Conservation (phyloP, 768 basidiomycete genomes). For the Hygrocybe coccinea region DNA sequence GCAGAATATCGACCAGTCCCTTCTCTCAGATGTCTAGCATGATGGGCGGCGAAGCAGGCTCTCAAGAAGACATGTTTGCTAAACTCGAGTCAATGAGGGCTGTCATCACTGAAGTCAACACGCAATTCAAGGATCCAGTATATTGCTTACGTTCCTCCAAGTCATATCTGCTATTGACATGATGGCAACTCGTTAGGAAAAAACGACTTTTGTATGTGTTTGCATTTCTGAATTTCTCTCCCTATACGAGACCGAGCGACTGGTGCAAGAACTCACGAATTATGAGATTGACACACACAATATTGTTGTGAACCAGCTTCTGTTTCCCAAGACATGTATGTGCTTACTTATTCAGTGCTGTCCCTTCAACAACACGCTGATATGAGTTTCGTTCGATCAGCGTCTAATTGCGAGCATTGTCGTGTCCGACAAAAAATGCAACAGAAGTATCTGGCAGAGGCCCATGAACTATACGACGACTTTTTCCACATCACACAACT, state of each 20-base stretch:
- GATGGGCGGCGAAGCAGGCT: conserved; percentile 88
- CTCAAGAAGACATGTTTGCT: conserved; percentile 98
- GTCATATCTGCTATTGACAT: not conserved
- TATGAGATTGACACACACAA: conserved; percentile 98
- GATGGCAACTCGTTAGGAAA: conserved; percentile 60
- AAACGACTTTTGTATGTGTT: conserved; percentile 97
- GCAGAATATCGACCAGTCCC: not conserved
- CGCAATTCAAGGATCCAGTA: conserved; percentile 98
- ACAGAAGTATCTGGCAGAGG: conserved; percentile 94
- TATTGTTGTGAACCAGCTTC: conserved; percentile 95
- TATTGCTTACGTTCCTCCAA: conserved; percentile 22
- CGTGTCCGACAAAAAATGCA: conserved; percentile 94
- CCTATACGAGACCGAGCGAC: conserved; percentile 95
- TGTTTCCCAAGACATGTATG: conserved; percentile 88
- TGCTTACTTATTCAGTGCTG: conserved; percentile 10
- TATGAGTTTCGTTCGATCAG: conserved; percentile 37
- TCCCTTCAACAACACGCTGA: conserved; percentile 5
- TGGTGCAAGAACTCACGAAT: conserved; percentile 91
- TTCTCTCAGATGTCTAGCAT: conserved; percentile 78
- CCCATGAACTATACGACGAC: conserved; percentile 95
- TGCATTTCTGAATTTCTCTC: conserved; percentile 99
- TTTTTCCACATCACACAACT: conserved; percentile 97
- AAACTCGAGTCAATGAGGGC: conserved; percentile 96
- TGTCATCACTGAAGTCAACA: conserved; percentile 97
- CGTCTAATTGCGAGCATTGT: conserved; percentile 93